Base-by-base conservation (phyloP, 768 basidiomycete genomes). In the Xerocomus brunneocitrinus region DNA sequence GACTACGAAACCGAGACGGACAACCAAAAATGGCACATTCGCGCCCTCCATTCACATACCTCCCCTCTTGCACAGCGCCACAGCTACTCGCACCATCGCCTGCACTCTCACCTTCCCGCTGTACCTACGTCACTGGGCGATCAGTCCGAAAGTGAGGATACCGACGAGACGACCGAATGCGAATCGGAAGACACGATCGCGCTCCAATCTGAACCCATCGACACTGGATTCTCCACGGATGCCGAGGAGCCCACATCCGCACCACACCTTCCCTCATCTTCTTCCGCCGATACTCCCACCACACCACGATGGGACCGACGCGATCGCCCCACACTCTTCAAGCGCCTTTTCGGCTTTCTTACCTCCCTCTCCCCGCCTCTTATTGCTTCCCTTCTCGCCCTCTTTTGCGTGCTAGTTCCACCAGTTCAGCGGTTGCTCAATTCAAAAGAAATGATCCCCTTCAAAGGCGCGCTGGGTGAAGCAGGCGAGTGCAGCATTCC, bases 281-380 rank as follows among this genome's bases (percentile, higher is more conserved):
- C 40, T 14, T 34, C 35, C 5, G 2, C 5, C 14, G n/a, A 25
- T 27, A 13, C 12, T 2, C 40, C 22, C 25, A 10, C 45, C 16
- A 34, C 35, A 1, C 49, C 61, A 7, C 54, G 52, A 36, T 61
- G 62, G 62, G 8, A 13, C 2, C 35, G 12, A 1, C 36, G 31
- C 3, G 1, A 32, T 1, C 22, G 51, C 9, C 25, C 34, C 14
- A 38, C 55, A n/a, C 2, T 49, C n/a, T 32, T 19, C 1, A 22
- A 9, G 12, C 50, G 52, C 3, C 19, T 52, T 9, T 22, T 52
- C 34, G 32, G n/a, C 1, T 32, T 24, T 1, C 4, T 62, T 13
- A 48, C 78, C 22, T 91, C 93, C 71, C 91, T 97, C 87, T 95
- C 94, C 0, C 87, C 85, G 0, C 93, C 94, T 0, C 79, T 95